These are phyloP conservation scores for Ajuga reptans DNA, from an alignment of 305 asterid genomes.

Conservation along the genomic window DNA sequence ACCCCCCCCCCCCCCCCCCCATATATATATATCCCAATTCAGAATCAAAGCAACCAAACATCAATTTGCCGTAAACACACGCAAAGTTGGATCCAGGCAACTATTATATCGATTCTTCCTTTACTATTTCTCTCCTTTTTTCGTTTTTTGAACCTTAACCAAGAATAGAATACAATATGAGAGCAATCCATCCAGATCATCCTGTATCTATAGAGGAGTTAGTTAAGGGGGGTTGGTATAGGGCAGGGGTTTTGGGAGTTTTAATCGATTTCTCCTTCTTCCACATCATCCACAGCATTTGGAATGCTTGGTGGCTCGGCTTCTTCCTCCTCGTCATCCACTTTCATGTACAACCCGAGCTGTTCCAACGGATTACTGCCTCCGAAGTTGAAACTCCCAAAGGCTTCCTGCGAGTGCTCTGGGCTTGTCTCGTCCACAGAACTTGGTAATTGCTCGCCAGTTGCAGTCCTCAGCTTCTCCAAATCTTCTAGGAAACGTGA, in stretches of 20 bases:
- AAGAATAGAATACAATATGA: not conserved
- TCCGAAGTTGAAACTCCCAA: constrained; percentile 68
- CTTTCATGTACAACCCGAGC: constrained; percentile 85
- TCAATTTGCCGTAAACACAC: not conserved
- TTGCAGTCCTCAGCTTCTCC: constrained; percentile 58
- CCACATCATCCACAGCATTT: constrained; percentile 36
- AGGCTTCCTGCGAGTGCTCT: constrained; percentile 53
- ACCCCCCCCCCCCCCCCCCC: too few relatives aligned
- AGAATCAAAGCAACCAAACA: not conserved
- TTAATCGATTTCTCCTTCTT: constrained; percentile 81
- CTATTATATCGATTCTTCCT: not conserved
- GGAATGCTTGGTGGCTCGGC: constrained; percentile 35
- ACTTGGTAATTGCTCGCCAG: constrained; percentile 49
- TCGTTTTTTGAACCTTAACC: not conserved
- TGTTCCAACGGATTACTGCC: constrained; percentile 76
- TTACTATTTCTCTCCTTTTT: not conserved
- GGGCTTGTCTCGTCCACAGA: constrained; percentile 63
- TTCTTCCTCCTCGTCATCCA: constrained; percentile 82
- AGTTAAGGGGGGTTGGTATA: not conserved
- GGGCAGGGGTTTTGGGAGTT: not conserved
- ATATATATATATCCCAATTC: not conserved
- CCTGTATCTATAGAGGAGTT: too few relatives aligned
- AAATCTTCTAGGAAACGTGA: constrained; percentile 64
- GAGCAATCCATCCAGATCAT: too few relatives aligned
- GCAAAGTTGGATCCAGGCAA: not conserved